phyloP scores from a whole-genome alignment of 106 monocot genomes.

The Dendrobium nobile region DNA sequence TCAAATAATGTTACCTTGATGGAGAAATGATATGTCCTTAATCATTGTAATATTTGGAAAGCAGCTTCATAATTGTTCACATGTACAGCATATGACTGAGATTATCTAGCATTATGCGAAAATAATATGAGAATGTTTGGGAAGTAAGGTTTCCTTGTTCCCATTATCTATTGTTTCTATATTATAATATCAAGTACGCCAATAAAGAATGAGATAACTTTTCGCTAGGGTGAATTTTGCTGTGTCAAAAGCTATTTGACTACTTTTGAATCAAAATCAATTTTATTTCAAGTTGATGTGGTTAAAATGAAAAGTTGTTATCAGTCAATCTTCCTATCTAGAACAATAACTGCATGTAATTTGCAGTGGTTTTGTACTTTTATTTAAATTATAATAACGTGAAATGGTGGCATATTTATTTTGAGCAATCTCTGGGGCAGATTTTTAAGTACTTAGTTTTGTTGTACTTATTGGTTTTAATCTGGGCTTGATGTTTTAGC shows the following conservation, averaged over 20 bases:
- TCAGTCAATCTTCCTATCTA: neutral
- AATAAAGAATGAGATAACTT: neutral
- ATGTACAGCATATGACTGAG: neutral
- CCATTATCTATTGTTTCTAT: neutral
- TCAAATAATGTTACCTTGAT: neutral
- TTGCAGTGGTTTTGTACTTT: neutral
- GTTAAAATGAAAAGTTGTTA: neutral
- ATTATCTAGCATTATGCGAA: neutral
- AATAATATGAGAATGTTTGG: neutral
- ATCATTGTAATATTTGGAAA: neutral
- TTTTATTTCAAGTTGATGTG: neutral
- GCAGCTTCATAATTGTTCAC: neutral
- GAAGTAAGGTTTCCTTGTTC: neutral
- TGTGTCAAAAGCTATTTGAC: no score
- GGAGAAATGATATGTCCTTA: neutral
- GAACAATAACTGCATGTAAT: constrained; percentile 1
- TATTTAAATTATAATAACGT: neutral
- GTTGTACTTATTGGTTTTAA: neutral
- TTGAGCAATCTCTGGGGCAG: neutral
- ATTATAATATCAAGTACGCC: neutral
- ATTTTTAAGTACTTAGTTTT: neutral
- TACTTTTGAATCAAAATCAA: neutral
- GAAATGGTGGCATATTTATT: neutral
- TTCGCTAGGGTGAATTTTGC: neutral
- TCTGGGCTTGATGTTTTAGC: neutral